Conservation (phyloP, 2,329 filamentous ascomycete species). For the Arthroderma sp. region DNA sequence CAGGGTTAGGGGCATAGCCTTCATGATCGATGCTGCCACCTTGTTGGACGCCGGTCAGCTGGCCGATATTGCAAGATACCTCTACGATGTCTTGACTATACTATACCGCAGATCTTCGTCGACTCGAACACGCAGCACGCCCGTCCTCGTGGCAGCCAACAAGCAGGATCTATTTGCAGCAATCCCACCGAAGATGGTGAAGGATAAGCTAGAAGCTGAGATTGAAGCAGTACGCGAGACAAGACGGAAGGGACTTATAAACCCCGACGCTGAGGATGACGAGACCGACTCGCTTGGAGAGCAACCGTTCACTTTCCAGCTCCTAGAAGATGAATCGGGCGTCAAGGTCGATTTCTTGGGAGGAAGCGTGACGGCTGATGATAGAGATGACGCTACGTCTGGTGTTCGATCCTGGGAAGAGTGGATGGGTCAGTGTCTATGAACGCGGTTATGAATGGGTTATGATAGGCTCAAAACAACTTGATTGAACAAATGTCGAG, state of each 20-base stretch:
- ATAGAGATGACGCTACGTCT: constrained; percentile 43
- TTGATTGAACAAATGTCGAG: background rate
- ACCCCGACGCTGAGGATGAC: constrained; percentile 54
- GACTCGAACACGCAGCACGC: constrained; percentile 46
- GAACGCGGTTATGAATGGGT: too few relatives aligned
- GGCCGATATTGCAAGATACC: constrained; percentile 64
- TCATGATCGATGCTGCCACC: constrained; percentile 73
- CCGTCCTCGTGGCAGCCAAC: constrained; percentile 79
- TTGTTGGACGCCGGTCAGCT: constrained; percentile 41
- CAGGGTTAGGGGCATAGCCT: constrained; percentile 55
- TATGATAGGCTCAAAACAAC: background rate
- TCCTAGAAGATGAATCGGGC: constrained; percentile 68
- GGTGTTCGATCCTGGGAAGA: constrained; percentile 76
- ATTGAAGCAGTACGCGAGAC: constrained; percentile 65
- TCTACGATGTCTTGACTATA: constrained; percentile 76
- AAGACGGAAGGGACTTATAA: constrained; percentile 67
- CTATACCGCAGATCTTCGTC: constrained; percentile 55
- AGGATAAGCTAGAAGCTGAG: constrained; percentile 63
- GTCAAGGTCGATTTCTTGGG: constrained; percentile 65
- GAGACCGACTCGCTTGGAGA: constrained; percentile 76
- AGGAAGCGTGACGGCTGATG: constrained; percentile 52
- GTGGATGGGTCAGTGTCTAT: constrained; percentile 74
- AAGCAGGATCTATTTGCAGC: constrained; percentile 95
- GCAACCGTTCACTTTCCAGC: constrained; percentile 68
- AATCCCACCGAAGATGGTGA: constrained; percentile 65